Percentiles rank a stretch among this genome's conserved stretches.
Conservation (phyloP, 208 protist species). For the Trypanosoma avium region DNA sequence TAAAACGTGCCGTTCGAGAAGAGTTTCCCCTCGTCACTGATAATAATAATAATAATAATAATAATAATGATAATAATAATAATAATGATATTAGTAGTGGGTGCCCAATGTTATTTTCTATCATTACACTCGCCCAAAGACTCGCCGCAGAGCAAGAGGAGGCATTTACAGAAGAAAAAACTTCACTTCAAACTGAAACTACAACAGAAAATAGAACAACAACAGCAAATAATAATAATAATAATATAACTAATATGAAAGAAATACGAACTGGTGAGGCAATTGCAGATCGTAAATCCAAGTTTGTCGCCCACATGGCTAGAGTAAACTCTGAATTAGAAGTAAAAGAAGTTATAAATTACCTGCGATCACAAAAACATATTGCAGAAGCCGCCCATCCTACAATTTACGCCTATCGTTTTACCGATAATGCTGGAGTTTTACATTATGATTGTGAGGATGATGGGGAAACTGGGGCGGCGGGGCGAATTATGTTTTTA, state of each 20-base stretch:
- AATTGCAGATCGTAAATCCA: slow-evolving; percentile 83
- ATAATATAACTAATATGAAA: no score
- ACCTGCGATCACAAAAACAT: slow-evolving; percentile 51
- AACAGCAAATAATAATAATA: no score
- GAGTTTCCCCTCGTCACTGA: slow-evolving; percentile 55
- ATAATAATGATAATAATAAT: no score
- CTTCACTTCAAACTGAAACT: no score
- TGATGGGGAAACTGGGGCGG: slow-evolving; percentile 92
- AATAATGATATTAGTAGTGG: no score
- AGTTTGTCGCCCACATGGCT: slow-evolving; percentile 88
- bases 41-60: no score
- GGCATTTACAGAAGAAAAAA: not conserved
- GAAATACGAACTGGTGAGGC: slow-evolving; percentile 50
- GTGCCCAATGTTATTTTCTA: slow-evolving; percentile 44
- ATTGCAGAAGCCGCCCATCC: slow-evolving; percentile 87
- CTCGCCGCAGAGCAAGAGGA: slow-evolving; percentile 9
- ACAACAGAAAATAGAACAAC: no score
- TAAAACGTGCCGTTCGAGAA: slow-evolving; percentile 47
- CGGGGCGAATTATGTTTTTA: slow-evolving; percentile 83
- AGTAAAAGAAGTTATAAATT: slow-evolving; percentile 50
- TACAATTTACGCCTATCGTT: slow-evolving; percentile 95
- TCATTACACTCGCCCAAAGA: slow-evolving; percentile 54
- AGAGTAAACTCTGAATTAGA: slow-evolving; percentile 47
- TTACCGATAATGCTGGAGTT: slow-evolving; percentile 55
- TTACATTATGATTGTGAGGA: slow-evolving; percentile 91